phyloP scores from a whole-genome alignment of 148 eudicot species.

The Vaccinium vitisidaea region DNA sequence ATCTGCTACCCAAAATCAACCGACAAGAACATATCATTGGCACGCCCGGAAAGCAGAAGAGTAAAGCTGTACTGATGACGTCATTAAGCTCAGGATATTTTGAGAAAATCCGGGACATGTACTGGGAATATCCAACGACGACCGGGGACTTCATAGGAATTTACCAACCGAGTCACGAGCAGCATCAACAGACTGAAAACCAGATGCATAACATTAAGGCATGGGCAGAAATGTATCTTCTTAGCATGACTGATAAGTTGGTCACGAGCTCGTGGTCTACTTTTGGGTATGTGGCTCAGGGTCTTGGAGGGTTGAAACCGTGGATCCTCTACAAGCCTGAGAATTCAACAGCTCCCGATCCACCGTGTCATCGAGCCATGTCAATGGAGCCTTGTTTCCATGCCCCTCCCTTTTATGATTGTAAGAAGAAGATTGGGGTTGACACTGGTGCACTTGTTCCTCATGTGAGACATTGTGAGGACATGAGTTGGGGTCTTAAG shows the following conservation, averaged over 20 bases:
- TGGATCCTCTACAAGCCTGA: slow-evolving; percentile 89
- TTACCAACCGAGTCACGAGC: slow-evolving; percentile 89
- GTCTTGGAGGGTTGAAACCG: slow-evolving; percentile 92
- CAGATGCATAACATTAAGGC: slow-evolving; percentile 72
- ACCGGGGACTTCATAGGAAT: slow-evolving; percentile 65
- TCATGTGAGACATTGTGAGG: slow-evolving; percentile 92
- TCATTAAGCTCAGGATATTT: slow-evolving; percentile 68
- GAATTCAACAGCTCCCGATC: slow-evolving; percentile 60
- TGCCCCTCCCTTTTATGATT: slow-evolving; percentile 88
- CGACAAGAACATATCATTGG: slow-evolving; percentile 25
- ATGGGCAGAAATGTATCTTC: slow-evolving; percentile 93
- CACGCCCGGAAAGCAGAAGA: slow-evolving; percentile 30
- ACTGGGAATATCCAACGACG: slow-evolving; percentile 79
- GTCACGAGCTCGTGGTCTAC: slow-evolving; percentile 94
- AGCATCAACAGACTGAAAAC: slow-evolving; percentile 63
- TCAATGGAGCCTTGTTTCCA: slow-evolving; percentile 97
- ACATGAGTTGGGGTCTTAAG: slow-evolving; percentile 94
- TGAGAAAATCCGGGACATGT: slow-evolving; percentile 56
- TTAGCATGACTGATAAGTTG: slow-evolving; percentile 74
- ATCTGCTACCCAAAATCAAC: slow-evolving; percentile 56
- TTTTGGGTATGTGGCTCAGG: slow-evolving; percentile 91
- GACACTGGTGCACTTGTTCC: slow-evolving; percentile 78
- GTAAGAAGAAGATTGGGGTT: slow-evolving; percentile 50
- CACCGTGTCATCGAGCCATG: slow-evolving; percentile 72
- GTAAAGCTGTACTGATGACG: slow-evolving; percentile 67